Base-by-base conservation (phyloP, 805 yeast genomes). In the Komagataella kurtzmanii region DNA sequence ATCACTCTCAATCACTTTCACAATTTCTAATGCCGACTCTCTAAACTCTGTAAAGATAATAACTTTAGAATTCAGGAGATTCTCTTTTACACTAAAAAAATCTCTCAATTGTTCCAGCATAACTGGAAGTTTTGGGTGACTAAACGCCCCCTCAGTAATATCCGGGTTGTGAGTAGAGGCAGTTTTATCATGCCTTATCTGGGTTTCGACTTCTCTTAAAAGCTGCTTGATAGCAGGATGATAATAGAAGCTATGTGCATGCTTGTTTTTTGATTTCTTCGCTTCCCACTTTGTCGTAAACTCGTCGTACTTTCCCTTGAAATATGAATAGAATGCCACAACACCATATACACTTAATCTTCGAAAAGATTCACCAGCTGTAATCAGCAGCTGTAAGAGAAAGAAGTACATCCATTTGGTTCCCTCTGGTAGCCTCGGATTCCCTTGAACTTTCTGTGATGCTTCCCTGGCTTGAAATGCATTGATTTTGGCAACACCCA, bases 21-120 rank as follows among this genome's bases (percentile, higher is more conserved):
- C 88, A 47, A 93, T 84, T 55, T 90, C 97, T 45, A 87, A 68
- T 0, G 98, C 99, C 3, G 96, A 84, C 56, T 88, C 95, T 62
- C 99, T 76, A 54, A 80, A 77, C 62, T 90, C 96, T 0, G 96
- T 85, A 64, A 93, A 93, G 0, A 93, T 75, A 46, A 93, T 95
- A 3, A 84, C 93, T 56, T 87, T 76, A 1, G 95, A 85, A 51
- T 80, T 76, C 2, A 63, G 57, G 1, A 30, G 40, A 10, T 66
- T 67, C 43, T 71, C 65, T 3, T 65, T 57, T 4, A 65, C 59
- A 2, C 64, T 59, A 54, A 83, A 81, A 59, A 88, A 90, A 1
- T 65, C 66, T 3, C 65, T 61, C 47, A 90, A 62, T 57, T 84
- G 85, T 7, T 76, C 74, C 18, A 80, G 67, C 49, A 86, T 59